phyloP scores from a whole-genome alignment of 306 rosid species.

The Elaeagnus macrophylla region DNA sequence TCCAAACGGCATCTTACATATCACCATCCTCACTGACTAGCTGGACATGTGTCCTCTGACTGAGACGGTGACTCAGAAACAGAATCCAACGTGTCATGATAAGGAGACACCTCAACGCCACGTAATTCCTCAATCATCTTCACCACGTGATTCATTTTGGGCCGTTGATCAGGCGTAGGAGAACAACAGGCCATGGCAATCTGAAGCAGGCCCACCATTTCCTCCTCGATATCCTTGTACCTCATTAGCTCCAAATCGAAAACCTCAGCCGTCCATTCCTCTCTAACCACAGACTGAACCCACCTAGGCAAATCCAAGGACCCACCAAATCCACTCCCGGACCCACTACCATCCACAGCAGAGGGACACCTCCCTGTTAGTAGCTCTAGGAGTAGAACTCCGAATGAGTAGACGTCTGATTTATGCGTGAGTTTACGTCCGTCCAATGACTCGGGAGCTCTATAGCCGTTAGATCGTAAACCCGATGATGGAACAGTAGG shows the following conservation, averaged over 20 bases:
- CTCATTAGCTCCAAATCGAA: slow-evolving; percentile 89
- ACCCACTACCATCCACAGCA: slow-evolving; percentile 32
- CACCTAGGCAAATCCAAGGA: slow-evolving; percentile 59
- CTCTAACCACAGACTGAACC: slow-evolving; percentile 89
- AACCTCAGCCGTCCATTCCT: slow-evolving; percentile 94
- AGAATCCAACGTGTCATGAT: slow-evolving; percentile 43
- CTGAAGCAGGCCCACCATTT: slow-evolving; percentile 75
- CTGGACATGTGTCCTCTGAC: slow-evolving; percentile 49
- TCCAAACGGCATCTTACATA: too few species aligned
- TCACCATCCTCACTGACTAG: slow-evolving; percentile 25
- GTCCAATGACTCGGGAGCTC: slow-evolving; percentile 58
- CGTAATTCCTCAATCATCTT: slow-evolving; percentile 75
- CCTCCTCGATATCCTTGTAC: slow-evolving; percentile 84
- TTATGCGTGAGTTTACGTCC: slow-evolving; percentile 50
- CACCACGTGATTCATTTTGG: slow-evolving; percentile 68
- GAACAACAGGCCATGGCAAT: slow-evolving; percentile 55
- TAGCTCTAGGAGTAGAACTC: slow-evolving; percentile 69
- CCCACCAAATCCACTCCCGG: slow-evolving; percentile 36
- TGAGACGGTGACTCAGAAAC: slow-evolving; percentile 44
- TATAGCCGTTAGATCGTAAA: slow-evolving; percentile 58
- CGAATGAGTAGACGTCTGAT: slow-evolving; percentile 71
- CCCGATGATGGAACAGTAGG: slow-evolving; percentile 16
- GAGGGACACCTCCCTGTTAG: slow-evolving; percentile 84
- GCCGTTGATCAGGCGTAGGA: slow-evolving; percentile 58
- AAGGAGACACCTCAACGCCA: slow-evolving; percentile 42